Conservation (phyloP, 768 basidiomycete species). For the Favolaschia claudopus region DNA sequence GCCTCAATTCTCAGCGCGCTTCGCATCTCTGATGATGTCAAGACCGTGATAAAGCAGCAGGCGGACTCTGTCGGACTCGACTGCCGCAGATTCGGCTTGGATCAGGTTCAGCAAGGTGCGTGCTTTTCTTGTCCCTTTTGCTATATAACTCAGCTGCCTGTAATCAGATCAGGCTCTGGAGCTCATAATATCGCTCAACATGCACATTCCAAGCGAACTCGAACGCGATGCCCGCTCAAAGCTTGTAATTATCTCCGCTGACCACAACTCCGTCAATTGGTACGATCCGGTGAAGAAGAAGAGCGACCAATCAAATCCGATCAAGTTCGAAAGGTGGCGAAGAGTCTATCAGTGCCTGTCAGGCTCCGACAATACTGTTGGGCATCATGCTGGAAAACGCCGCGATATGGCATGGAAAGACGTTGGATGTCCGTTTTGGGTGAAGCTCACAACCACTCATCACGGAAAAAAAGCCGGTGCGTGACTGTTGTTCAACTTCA, state of each 20-base stretch:
- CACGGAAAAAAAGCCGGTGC: no score
- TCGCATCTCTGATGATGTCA: no score
- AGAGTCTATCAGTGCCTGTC: slow-evolving; percentile 14
- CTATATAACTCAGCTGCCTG: no score
- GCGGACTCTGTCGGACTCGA: no score
- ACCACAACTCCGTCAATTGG: background rate
- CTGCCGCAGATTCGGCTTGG: no score
- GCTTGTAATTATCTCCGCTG: background rate
- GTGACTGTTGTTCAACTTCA: no score
- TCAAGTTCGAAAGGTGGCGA: slow-evolving; percentile 7
- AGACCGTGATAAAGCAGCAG: no score
- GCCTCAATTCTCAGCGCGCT: no score
- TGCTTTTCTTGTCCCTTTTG: no score
- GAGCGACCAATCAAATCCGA: background rate
- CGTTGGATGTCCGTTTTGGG: background rate
- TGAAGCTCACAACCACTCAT: background rate
- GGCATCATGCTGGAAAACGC: background rate
- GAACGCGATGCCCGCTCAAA: background rate
- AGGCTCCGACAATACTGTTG: slow-evolving; percentile 4
- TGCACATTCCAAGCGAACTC: background rate
- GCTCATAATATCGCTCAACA: background rate
- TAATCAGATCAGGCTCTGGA: background rate
- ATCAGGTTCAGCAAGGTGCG: no score
- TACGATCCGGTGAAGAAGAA: background rate
- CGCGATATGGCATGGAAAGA: slow-evolving; percentile 9